Percentiles rank a stretch among this genome's conserved stretches.
Evolutionary conservation across 805 yeast species (phyloP).

Genomic region (Kuraishia cidri): DNA sequence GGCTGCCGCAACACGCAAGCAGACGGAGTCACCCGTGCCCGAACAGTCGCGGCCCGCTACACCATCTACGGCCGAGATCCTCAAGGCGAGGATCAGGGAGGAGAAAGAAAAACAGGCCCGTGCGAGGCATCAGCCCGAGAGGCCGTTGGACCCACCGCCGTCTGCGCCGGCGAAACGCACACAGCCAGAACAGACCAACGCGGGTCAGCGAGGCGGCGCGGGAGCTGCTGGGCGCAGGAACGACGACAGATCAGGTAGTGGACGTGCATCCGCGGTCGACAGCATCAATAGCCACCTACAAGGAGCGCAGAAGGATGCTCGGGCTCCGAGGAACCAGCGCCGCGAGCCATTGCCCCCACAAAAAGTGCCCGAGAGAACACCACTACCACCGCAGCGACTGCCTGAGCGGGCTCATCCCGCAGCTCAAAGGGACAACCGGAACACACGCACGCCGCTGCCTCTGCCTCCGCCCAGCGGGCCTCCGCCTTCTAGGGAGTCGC

Average conservation of each 20-base stretch:
- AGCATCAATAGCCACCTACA: neutral
- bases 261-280: neutral
- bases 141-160: neutral
- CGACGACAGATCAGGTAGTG: neutral
- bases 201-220: neutral
- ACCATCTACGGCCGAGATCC: neutral
- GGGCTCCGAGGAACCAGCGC: too few species aligned
- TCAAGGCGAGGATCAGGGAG: neutral
- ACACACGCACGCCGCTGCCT: too few species aligned
- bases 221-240: neutral
- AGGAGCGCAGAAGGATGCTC: neutral
- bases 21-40: too few species aligned
- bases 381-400: too few species aligned
- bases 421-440: neutral
- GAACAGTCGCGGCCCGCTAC: neutral
- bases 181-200: neutral
- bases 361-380: too few species aligned
- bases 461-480: neutral
- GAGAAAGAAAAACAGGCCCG: constrained; percentile 1
- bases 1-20: too few species aligned
- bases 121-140: neutral
- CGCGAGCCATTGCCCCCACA: too few species aligned
- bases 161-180: neutral
- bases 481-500: neutral
- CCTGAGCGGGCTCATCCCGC: too few species aligned